These are phyloP conservation scores for Orbilia oligospora DNA, from an alignment of 2,329 filamentous ascomycete species.

Conservation along the genomic window DNA sequence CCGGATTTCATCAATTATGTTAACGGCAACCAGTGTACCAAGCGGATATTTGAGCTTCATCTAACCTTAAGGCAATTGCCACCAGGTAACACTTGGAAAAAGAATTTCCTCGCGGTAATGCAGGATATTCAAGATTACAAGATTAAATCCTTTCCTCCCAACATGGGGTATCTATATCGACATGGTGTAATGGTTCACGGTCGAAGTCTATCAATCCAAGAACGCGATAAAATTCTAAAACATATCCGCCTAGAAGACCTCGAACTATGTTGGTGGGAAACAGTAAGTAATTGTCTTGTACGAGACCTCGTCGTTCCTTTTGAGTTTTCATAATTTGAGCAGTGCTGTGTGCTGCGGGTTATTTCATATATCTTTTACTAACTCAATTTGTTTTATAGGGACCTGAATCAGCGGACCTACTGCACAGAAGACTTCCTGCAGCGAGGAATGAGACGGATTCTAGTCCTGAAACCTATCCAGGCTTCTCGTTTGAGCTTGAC, in stretches of 20 bases:
- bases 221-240: not conserved
- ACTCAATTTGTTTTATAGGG: too few relatives aligned
- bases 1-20: not conserved
- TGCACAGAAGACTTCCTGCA: not conserved
- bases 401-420: not conserved
- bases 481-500: not conserved
- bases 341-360: too few relatives aligned
- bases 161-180: too few relatives aligned
- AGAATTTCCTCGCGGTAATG: too few relatives aligned
- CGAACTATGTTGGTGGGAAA: not conserved
- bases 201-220: not conserved
- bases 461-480: not conserved
- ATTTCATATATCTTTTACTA: too few relatives aligned
- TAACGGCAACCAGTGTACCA: not conserved
- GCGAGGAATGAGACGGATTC: not conserved
- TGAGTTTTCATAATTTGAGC: too few relatives aligned
- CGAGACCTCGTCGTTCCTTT: not conserved
- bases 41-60: not conserved
- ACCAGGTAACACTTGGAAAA: not conserved
- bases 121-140: too few relatives aligned
- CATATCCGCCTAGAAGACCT: too few relatives aligned
- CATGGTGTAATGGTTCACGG: too few relatives aligned
- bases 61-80: too few relatives aligned
- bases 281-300: not conserved
- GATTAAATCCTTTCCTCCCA: too few relatives aligned